Evolutionary conservation across 1,284 basidiomycete genomes (phyloP), one percentile per base, ranked within the genome.

Genomic region (Puccinia brachypodii): DNA sequence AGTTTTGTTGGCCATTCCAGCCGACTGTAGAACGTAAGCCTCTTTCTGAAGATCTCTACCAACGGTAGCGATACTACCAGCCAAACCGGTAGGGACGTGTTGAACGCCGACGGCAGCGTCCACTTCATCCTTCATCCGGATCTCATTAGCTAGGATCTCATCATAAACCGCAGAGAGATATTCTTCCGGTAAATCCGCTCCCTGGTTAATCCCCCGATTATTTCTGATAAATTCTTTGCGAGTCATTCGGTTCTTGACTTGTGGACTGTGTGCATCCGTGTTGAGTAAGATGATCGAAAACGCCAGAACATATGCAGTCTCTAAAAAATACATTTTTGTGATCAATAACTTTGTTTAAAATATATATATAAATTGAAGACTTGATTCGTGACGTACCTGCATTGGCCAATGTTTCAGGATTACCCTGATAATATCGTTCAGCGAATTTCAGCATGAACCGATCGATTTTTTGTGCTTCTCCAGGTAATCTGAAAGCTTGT

Each of bases 391-490:
- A n/a, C 85, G 33, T 62, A 85, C 85, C 85, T 85, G 89, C 89
- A 84, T 89, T 89, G 81, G 93, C 93, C 85, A 98, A 98, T 6
- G 90, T 89, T 0, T 92, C 92, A 83, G 91, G 90, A 86, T 98
- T 97, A 81, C 92, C 92, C 50, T 92, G 93, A 83, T 96, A 94
- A 86, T 95, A 98, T 31, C 95, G 90, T 85, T 97, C 95, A 4
- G 96, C 95, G 85, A 97, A 98, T 87, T 98, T 98, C 82, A 98
- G 90, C 94, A 98, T 96, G 88, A 91, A 98, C n/a, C 96, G 91
- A 89, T 98, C 96, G 84, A 98, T 98, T 88, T 98, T 98, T 87
- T 98, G 96, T 0, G 94, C 89, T 87, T 98, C 96, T 71, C 96
- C 96, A 2, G 96, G 96, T 33, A 98, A 89, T 81, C 96, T 92